Percentiles rank a stretch among this genome's conserved stretches.
These are phyloP conservation scores for Metschnikowia hibisci DNA, from an alignment of 805 yeast species.

Conservation along the genomic window DNA sequence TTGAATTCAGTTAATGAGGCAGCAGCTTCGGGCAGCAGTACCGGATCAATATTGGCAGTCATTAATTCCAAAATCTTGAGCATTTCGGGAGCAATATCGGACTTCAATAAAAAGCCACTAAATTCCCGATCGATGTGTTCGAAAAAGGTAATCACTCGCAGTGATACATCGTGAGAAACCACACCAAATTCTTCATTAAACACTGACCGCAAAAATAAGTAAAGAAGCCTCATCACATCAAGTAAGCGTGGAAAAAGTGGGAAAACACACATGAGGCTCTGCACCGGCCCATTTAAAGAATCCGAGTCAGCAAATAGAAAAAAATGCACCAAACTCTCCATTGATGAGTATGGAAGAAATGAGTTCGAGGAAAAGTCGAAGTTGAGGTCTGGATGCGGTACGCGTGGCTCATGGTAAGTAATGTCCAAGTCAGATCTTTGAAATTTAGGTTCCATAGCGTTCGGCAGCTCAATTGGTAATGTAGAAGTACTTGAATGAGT, in stretches of 20 bases:
- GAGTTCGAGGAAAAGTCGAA: constrained; percentile 41
- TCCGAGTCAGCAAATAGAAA: constrained; percentile 38
- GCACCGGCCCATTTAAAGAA: constrained; percentile 11
- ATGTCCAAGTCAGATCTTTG: constrained; percentile 8
- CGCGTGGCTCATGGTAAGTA: constrained; percentile 22
- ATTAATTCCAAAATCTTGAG: constrained; percentile 52
- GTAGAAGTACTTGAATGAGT: constrained; percentile 1
- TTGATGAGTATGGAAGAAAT: constrained; percentile 46
- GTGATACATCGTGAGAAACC: constrained; percentile 32
- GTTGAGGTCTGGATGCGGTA: constrained; percentile 37
- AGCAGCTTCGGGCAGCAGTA: neutral
- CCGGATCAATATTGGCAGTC: constrained; percentile 6
- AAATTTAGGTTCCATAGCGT: neutral
- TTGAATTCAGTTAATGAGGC: constrained; percentile 50
- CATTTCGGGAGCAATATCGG: constrained; percentile 54
- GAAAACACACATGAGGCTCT: constrained; percentile 23
- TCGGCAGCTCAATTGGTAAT: constrained; percentile 2
- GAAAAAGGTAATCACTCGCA: constrained; percentile 51
- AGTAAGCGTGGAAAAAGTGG: constrained; percentile 38
- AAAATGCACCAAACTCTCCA: constrained; percentile 76
- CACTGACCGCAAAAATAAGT: constrained; percentile 18
- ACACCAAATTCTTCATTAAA: constrained; percentile 26
- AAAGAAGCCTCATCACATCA: constrained; percentile 22
- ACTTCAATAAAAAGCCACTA: constrained; percentile 67
- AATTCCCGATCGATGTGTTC: constrained; percentile 55